Percentiles rank a stretch among this genome's conserved stretches.
phyloP scores from a whole-genome alignment of 495 filamentous ascomycete genomes.

The Penicillium angulare region DNA sequence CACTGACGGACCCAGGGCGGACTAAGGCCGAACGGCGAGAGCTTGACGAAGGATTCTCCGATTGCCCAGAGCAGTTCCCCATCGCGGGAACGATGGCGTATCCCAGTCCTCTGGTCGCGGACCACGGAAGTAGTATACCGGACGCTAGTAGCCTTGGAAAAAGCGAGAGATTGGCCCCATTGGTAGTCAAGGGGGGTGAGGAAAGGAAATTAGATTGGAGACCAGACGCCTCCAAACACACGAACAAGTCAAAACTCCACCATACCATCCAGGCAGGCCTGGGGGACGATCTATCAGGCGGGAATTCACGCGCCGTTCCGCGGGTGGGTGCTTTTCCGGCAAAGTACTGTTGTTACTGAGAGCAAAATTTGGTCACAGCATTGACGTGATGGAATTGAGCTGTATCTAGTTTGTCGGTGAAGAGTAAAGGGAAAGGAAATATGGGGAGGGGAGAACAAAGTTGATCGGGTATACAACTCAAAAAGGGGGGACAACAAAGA shows the following conservation, averaged over 20 bases:
- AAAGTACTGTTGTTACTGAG: too few species aligned
- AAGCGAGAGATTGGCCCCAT: background rate
- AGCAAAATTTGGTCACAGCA: too few species aligned
- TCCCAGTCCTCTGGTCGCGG: slow-evolving; percentile 6
- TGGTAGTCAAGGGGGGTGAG: background rate
- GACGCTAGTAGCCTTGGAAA: background rate
- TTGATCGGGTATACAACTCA: background rate
- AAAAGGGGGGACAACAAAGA: background rate
- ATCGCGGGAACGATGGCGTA: slow-evolving; percentile 1
- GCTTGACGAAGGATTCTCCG: background rate
- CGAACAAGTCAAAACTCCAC: slow-evolving; percentile 5
- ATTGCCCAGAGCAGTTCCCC: background rate
- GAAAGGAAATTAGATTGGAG: slow-evolving; percentile 1
- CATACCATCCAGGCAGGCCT: slow-evolving; percentile 5
- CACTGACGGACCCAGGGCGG: too few species aligned
- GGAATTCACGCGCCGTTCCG: slow-evolving; percentile 20
- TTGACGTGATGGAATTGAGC: background rate
- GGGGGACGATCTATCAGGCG: slow-evolving; percentile 23
- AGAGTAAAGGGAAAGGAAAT: background rate
- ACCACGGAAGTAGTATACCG: slow-evolving; percentile 4
- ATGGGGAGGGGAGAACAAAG: too few species aligned
- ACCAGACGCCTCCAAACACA: background rate
- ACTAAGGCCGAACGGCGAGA: slow-evolving; percentile 1
- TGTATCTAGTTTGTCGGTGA: too few species aligned
- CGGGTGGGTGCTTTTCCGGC: slow-evolving; percentile 19